A percentile compares a stretch with the other conserved stretches of the same genome.
phyloP scores from a whole-genome alignment of 2,329 filamentous ascomycete genomes.

The Colletotrichum navitas region DNA sequence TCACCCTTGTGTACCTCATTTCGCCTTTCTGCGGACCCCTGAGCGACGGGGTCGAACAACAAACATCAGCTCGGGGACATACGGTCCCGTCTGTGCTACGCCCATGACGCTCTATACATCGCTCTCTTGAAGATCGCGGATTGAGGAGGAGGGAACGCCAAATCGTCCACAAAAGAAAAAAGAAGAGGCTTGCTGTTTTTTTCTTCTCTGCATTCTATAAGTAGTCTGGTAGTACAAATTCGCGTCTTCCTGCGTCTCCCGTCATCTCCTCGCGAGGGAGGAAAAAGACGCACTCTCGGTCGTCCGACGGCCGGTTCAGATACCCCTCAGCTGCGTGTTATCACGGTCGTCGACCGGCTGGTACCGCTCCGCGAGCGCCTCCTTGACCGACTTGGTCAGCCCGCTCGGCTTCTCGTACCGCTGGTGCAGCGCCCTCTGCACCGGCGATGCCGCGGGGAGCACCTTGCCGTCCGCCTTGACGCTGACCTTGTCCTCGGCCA shows the following conservation, averaged over 20 bases:
- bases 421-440: constrained; percentile 65
- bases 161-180: constrained; percentile 24
- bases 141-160: not conserved
- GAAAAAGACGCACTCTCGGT: not conserved
- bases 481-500: constrained; percentile 44
- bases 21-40: constrained; percentile 26
- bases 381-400: constrained; percentile 63
- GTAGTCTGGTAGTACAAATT: constrained; percentile 37
- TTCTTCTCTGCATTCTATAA: constrained; percentile 25
- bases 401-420: constrained; percentile 61
- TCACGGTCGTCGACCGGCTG: constrained; percentile 61
- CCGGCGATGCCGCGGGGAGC: constrained; percentile 54
- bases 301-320: constrained; percentile 10
- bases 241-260: constrained; percentile 9
- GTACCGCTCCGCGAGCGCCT: constrained; percentile 69
- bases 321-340: constrained; percentile 58
- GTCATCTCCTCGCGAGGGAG: not conserved
- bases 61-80: not conserved
- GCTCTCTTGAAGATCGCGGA: not conserved
- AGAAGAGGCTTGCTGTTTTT: constrained; percentile 32
- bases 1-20: not conserved
- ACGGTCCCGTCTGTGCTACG: constrained; percentile 15
- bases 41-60: not conserved
- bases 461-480: constrained; percentile 58
- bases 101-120: not conserved